phyloP scores from a whole-genome alignment of 768 basidiomycete species.

The Amyloporia xantha region DNA sequence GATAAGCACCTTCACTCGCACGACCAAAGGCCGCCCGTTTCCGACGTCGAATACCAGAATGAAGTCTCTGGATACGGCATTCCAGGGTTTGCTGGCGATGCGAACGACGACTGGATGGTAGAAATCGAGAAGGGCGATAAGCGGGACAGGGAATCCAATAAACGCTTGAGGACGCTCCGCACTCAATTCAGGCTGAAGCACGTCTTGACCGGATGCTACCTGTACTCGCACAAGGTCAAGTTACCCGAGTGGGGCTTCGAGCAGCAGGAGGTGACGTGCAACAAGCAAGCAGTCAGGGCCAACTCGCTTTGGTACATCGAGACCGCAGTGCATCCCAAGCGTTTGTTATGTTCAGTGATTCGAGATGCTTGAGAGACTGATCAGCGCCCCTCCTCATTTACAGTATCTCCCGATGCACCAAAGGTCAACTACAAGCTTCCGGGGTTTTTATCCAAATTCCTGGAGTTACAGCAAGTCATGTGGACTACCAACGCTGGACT shows the following conservation, averaged over 20 bases:
- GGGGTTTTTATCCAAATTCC: conserved; percentile 85
- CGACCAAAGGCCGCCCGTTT: conserved; percentile 89
- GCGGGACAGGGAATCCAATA: conserved; percentile 57
- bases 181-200: conserved; percentile 83
- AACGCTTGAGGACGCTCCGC: conserved; percentile 70
- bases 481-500: conserved; percentile 95
- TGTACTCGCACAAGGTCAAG: conserved; percentile 98
- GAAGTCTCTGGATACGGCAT: conserved; percentile 95
- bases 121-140: conserved; percentile 72
- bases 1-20: conserved; percentile 91
- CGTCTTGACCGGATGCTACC: conserved; percentile 84
- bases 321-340: conserved; percentile 65
- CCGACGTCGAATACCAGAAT: conserved; percentile 98
- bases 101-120: conserved; percentile 89
- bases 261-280: conserved; percentile 99
- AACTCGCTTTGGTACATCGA: conserved; percentile 96
- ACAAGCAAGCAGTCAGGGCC: conserved; percentile 86
- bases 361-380: no score
- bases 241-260: conserved; percentile 97
- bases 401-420: conserved; percentile 64
- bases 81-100: conserved; percentile 77
- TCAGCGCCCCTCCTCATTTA: no score
- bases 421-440: conserved; percentile 92
- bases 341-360: conserved; percentile 50
- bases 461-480: conserved; percentile 90